phyloP scores from a whole-genome alignment of 2,329 filamentous ascomycete genomes.

The Amylocarpus encephaloides region DNA sequence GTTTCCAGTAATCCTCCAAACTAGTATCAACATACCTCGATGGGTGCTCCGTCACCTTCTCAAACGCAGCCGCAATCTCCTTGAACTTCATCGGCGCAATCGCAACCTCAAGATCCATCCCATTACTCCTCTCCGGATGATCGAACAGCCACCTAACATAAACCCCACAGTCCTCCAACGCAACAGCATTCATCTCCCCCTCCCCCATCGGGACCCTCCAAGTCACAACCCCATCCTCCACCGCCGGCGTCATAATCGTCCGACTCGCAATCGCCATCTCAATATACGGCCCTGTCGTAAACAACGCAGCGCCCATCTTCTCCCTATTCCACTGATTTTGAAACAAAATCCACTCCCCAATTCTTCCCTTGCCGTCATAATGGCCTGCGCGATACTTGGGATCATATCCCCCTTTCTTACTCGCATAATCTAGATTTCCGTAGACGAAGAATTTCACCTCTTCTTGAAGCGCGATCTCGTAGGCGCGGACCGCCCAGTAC shows the following conservation, averaged over 20 bases:
- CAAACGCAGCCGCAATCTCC: conserved; percentile 38
- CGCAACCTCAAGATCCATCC: conserved; percentile 40
- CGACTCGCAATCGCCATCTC: conserved; percentile 36
- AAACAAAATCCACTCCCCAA: conserved; percentile 40
- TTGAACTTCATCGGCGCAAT: conserved; percentile 37
- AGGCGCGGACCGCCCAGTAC: conserved; percentile 41
- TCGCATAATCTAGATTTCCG: conserved; percentile 43
- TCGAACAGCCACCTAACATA: conserved; percentile 46
- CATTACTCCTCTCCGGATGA: conserved; percentile 37
- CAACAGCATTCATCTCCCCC: conserved; percentile 37
- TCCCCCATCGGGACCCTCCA: conserved; percentile 38
- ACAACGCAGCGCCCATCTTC: conserved; percentile 33
- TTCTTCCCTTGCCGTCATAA: conserved; percentile 42
- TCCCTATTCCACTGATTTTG: conserved; percentile 34
- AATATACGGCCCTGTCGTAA: conserved; percentile 42
- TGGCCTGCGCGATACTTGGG: conserved; percentile 41
- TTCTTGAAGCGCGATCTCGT: conserved; percentile 39
- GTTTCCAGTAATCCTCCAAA: conserved; percentile 33
- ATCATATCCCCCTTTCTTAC: conserved; percentile 43
- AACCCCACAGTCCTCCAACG: conserved; percentile 41
- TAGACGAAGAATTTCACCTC: conserved; percentile 40
- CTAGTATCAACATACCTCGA: conserved; percentile 36
- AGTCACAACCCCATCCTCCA: conserved; percentile 38
- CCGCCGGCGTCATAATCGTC: conserved; percentile 36
- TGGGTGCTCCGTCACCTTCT: conserved; percentile 37